A percentile compares a stretch with the other conserved stretches of the same genome.
Conservation (phyloP, 2,329 filamentous ascomycete species). For the Colletotrichum lupini region DNA sequence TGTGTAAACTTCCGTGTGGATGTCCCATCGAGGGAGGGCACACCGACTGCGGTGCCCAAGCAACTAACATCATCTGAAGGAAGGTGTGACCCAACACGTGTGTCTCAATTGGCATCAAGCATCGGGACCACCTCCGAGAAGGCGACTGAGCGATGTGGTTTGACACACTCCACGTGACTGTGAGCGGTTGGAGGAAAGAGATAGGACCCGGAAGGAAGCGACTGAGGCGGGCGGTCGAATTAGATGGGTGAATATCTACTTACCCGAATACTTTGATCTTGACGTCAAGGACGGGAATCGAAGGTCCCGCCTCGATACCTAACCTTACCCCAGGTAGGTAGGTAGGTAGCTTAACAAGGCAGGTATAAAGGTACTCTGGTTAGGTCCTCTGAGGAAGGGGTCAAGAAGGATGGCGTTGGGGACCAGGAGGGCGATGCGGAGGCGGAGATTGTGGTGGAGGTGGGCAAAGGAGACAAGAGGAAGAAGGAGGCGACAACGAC, state of each 20-base stretch:
- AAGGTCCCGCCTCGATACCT: too few relatives aligned
- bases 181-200: background rate
- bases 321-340: too few relatives aligned
- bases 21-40: background rate
- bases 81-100: background rate
- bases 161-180: background rate
- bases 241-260: background rate
- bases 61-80: background rate
- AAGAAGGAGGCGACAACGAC: conserved; percentile 5
- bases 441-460: background rate
- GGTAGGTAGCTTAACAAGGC: too few relatives aligned
- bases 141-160: background rate
- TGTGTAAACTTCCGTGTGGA: background rate
- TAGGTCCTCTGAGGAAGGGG: background rate
- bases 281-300: background rate
- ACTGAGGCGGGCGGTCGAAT: background rate
- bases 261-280: background rate
- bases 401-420: background rate
- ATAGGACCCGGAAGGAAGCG: background rate
- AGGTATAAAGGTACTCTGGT: too few relatives aligned
- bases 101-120: background rate
- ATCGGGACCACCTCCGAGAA: background rate
- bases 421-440: background rate
- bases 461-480: background rate
- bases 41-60: background rate